These are phyloP conservation scores for Piper betle DNA, from an alignment of 164 flowering plant species.

Conservation along the genomic window DNA sequence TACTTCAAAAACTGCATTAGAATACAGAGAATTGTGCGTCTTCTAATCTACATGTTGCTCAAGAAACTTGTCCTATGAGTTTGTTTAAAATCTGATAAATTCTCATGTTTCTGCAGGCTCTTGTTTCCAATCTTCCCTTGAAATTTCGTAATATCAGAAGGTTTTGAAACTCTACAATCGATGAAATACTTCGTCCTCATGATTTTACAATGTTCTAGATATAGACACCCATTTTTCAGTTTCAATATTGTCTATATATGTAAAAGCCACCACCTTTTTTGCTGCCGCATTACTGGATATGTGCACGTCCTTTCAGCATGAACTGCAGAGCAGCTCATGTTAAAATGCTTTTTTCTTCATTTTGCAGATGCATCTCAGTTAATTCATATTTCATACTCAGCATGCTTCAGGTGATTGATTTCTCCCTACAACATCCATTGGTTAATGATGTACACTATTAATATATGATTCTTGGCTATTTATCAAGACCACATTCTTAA, in stretches of 20 bases:
- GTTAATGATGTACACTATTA: not conserved
- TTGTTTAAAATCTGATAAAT: not conserved
- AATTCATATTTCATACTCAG: conserved; percentile 64
- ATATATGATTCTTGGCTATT: not conserved
- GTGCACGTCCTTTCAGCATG: not conserved
- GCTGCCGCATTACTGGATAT: not conserved
- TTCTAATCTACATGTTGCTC: no score
- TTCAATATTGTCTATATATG: not conserved
- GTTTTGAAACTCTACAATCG: conserved; percentile 19
- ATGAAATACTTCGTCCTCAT: not conserved
- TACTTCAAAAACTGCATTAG: no score
- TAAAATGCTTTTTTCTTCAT: not conserved
- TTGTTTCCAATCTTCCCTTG: conserved; percentile 49
- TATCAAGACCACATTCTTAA: not conserved
- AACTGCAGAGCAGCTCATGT: not conserved
- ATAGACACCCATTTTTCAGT: not conserved
- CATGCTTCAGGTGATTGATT: conserved; percentile 78
- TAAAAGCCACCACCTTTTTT: not conserved
- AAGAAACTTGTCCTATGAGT: not conserved
- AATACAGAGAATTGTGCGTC: no score
- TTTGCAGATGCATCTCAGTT: conserved; percentile 68
- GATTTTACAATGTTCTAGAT: not conserved
- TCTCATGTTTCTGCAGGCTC: conserved; percentile 43
- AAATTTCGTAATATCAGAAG: conserved; percentile 60
- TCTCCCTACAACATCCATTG: not conserved